Base-by-base conservation (phyloP, 2,329 filamentous ascomycete genomes). In the Trichoderma oligosporum region DNA sequence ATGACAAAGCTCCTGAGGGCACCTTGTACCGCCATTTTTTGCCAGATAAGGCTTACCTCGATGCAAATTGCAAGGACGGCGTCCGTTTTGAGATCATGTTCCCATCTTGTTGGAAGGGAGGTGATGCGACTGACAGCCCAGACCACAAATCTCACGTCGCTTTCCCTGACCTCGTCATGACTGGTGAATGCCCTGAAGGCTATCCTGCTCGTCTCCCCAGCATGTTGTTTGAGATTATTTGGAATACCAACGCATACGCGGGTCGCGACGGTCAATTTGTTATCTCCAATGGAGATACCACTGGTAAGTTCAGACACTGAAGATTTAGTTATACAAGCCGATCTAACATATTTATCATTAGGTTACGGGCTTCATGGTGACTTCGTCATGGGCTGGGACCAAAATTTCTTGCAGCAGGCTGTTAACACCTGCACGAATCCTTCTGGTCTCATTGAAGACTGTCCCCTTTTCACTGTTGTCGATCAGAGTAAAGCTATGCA, bases 181-280 rank as follows among this genome's bases (percentile, higher is more conserved):
- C 83, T 62, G 91, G 92, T 29, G 77, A 76, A 35, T 96, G 91
- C 72, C 91, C 91, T 0, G 68, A 81, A 1, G 85, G 78, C 7
- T 91, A 84, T 67, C 80, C 84, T 11, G 79, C 78, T 16, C 86
- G 88, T 57, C 71, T 94, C 22, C 84, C 88, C 2, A 86, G 86
- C 60, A 78, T 97, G 46, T 87, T 96, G 71, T 96, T 81, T 70
- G 91, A 97, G 76, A 90, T 87, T 31, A 95, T 96, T 70, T 96
- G 85, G 82, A 76, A 86, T 68, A 94, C 89, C 7, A 72, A 81
- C 48, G 78, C 77, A 1, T 95, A 88, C 71, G 74, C 73, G 25
- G 80, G 79, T 57, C 73, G 80, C 20, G 73, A 79, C 7, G 90
- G 91, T 52, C 72, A 84, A 62, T 96, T 95, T 66, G 78, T 91